Conservation (phyloP, 2,329 filamentous ascomycete genomes). For the Penicillium sp. region DNA sequence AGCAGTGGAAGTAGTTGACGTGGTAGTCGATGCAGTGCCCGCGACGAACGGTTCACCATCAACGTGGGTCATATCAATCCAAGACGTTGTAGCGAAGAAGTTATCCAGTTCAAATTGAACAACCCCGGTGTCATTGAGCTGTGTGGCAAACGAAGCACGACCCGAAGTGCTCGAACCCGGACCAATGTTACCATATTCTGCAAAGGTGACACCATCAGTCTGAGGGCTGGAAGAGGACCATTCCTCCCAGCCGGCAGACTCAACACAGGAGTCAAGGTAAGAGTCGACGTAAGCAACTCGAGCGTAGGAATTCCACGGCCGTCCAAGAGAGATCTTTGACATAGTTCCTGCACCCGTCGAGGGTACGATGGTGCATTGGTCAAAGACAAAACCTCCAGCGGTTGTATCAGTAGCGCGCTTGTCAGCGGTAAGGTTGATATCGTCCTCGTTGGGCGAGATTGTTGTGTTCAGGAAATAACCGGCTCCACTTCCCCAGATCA, state of each 20-base stretch:
- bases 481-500: slow-evolving; percentile 46
- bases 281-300: slow-evolving; percentile 18
- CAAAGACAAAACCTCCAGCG: slow-evolving; percentile 39
- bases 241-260: slow-evolving; percentile 27
- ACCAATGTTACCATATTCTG: slow-evolving; percentile 40
- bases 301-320: slow-evolving; percentile 16
- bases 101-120: slow-evolving; percentile 41
- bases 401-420: slow-evolving; percentile 43
- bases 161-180: slow-evolving; percentile 33
- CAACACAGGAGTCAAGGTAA: slow-evolving; percentile 14
- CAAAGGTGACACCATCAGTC: slow-evolving; percentile 28
- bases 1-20: not conserved
- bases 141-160: slow-evolving; percentile 38
- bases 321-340: slow-evolving; percentile 13
- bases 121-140: slow-evolving; percentile 37
- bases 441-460: slow-evolving; percentile 38
- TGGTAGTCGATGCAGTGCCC: slow-evolving; percentile 23
- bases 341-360: slow-evolving; percentile 20
- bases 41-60: slow-evolving; percentile 39
- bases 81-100: slow-evolving; percentile 43
- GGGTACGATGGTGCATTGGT: slow-evolving; percentile 35
- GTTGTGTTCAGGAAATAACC: slow-evolving; percentile 46
- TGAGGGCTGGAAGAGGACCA: slow-evolving; percentile 30
- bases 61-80: slow-evolving; percentile 45
- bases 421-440: slow-evolving; percentile 37